Conservation (phyloP, 805 yeast genomes). For the Starmerella stellata region DNA sequence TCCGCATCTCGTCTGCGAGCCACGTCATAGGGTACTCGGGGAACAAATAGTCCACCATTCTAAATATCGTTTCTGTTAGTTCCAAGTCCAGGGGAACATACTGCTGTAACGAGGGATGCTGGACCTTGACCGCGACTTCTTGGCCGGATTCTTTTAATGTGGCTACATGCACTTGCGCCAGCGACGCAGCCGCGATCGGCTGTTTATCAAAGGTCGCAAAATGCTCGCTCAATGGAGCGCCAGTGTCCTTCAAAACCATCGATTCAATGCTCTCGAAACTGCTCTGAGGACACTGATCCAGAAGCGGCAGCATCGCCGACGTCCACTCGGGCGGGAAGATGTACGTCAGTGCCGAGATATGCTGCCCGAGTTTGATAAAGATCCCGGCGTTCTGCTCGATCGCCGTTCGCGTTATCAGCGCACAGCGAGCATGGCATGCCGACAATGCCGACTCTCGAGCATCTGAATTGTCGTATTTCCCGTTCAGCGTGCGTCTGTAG, state of each 20-base stretch:
- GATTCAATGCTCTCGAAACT: constrained; percentile 46
- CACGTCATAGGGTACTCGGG: constrained; percentile 89
- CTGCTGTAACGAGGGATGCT: constrained; percentile 71
- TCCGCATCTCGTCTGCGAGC: constrained; percentile 86
- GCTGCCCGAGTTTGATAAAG: constrained; percentile 89
- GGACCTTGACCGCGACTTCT: constrained; percentile 83
- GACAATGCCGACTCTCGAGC: constrained; percentile 36
- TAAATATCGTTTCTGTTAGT: constrained; percentile 60
- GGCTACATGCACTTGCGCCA: constrained; percentile 90
- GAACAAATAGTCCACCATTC: constrained; percentile 54
- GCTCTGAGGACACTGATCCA: constrained; percentile 75
- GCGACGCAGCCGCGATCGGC: constrained; percentile 89
- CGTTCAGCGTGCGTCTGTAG: constrained; percentile 41
- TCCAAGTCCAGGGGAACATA: constrained; percentile 82
- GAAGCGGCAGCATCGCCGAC: constrained; percentile 77
- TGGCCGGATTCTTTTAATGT: constrained; percentile 36
- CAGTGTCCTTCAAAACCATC: constrained; percentile 55
- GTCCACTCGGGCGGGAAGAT: constrained; percentile 90
- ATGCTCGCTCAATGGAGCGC: constrained; percentile 37
- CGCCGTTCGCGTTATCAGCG: constrained; percentile 59
- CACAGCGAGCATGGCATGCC: constrained; percentile 57
- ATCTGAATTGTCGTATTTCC: constrained; percentile 28
- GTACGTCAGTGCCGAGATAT: constrained; percentile 79
- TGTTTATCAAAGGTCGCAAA: constrained; percentile 47
- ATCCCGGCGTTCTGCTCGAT: constrained; percentile 78